Base-by-base conservation (phyloP, 2,329 filamentous ascomycete species). In the Colletotrichum eleusines region DNA sequence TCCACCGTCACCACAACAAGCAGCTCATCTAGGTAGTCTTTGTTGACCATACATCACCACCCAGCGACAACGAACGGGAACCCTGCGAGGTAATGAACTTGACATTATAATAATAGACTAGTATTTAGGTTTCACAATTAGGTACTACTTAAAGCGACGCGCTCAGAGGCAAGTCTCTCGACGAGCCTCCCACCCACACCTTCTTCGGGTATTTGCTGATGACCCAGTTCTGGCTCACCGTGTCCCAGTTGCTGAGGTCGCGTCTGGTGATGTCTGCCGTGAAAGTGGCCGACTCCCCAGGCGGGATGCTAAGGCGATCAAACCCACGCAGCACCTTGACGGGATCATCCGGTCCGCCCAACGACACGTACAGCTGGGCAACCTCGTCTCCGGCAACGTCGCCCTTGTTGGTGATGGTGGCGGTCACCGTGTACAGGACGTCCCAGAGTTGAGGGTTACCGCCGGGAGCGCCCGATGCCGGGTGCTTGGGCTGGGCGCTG, bases 241-340 rank as follows among this genome's bases (percentile, higher is more conserved):
- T 84, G 75, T 97, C 93, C 95, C 95, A 98, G 83, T 94, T 96
- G 78, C 91, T 94, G 66, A 98, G 75, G 77, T 98, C 95, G 67
- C 94, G 90, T 48, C 95, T 88, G 7, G 90, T 94, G 66, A 98
- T 81, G 20, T 90, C 87, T 0, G 89, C 90, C 0, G 80, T 85
- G 84, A 96, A 97, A 2, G 85, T 88, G 4, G 83, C 85, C 62
- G 86, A 89, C 80, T 89, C 80, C n/a, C 93, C 94, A 0, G 93
- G 87, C 5, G 87, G 84, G 73, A 98, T 90, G 60, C 85, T 86
- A 69, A 97, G 80, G 57, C 94, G 89, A 69, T 97, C 93, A 76
- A 98, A 98, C 54, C 91, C 91, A 72, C 95, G 91, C 18, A 98
- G 89, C 3, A 90, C 85, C 33, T 86, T 82, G 3, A 84, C 81